phyloP scores from a whole-genome alignment of 2,329 filamentous ascomycete genomes.

The Verticillium dahliae region DNA sequence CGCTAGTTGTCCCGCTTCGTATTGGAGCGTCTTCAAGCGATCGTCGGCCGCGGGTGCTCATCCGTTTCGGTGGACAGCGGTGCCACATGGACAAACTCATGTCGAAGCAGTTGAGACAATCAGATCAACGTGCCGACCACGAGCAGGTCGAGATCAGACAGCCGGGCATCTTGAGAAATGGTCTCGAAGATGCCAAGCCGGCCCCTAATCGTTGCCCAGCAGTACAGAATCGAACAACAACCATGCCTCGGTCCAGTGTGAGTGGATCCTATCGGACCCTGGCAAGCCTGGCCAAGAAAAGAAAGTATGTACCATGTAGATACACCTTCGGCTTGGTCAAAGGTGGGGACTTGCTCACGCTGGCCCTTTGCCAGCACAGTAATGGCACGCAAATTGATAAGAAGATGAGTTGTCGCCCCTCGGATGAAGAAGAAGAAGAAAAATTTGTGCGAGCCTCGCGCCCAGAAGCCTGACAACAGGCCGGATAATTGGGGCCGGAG shows the following conservation, averaged over 20 bases:
- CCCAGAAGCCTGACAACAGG: neutral
- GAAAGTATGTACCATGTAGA: neutral
- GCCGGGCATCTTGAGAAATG: neutral
- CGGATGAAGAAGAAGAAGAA: neutral
- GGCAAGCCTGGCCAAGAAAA: neutral
- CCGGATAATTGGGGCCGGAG: neutral
- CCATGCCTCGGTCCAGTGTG: neutral
- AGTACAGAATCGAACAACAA: neutral
- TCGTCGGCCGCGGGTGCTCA: neutral
- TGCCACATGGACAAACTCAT: neutral
- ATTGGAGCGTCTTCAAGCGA: neutral
- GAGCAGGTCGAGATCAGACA: neutral
- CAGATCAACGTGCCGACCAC: neutral
- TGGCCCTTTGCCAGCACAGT: neutral
- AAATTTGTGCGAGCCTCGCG: neutral
- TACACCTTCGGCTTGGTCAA: neutral
- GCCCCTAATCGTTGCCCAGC: neutral
- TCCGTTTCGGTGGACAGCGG: neutral
- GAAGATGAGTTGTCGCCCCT: neutral
- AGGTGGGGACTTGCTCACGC: neutral
- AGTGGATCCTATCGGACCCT: neutral
- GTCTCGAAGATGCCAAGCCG: neutral
- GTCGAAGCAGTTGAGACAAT: neutral
- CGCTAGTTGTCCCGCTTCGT: neutral
- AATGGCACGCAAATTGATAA: neutral